Evolutionary conservation across 2,329 filamentous ascomycete genomes (phyloP), one percentile per base, ranked within the genome.

Genomic region (Penicillium sp.): DNA sequence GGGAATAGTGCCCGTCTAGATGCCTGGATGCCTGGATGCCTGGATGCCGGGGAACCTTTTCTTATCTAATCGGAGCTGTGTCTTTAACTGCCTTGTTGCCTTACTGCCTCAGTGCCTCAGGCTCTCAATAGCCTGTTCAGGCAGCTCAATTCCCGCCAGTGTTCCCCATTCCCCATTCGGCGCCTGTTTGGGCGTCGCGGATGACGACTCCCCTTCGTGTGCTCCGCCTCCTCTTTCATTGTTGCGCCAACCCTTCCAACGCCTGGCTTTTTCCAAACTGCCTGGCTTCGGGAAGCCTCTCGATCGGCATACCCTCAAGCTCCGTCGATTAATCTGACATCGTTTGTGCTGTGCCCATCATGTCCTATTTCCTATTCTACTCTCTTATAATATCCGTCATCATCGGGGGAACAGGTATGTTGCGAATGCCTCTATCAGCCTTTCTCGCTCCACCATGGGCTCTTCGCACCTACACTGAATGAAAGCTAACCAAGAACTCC

Each of bases 331-430:
- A 3, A 12, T 12, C 33, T 28, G 28, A 15, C 6, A 22, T 26
- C 45, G 17, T 30, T 45, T 12, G n/a, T 33, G 30, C 19, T 5
- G 44, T 30, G 38, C 33, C 45, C 76, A 79, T 70, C 69, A 96
- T 96, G 92, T 84, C 82, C 65, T 95, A 74, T 65, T 70, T 93
- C 82, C 76, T 96, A 66, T 86, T 96, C 80, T 96, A 93, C 82
- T 88, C 86, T 70, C 77, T 93, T 67, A 87, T 87, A 73, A 85
- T 97, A 76, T 78, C 89, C 70, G 84, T 91, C 74, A 83, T 97
- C 72, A 74, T 93, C 70, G 73, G 85, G 67, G 89, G 88, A 62
- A 95, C 92, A 59, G 81, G 89, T 91, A 83, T 63, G 53, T 55
- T 26, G 81, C 73, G 57, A 30, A 42, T 37, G 44, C 56, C 55